Evolutionary conservation across 1,284 basidiomycete species (phyloP), one percentile per base, ranked within the genome.

Genomic region (Rhodotorula sp.): DNA sequence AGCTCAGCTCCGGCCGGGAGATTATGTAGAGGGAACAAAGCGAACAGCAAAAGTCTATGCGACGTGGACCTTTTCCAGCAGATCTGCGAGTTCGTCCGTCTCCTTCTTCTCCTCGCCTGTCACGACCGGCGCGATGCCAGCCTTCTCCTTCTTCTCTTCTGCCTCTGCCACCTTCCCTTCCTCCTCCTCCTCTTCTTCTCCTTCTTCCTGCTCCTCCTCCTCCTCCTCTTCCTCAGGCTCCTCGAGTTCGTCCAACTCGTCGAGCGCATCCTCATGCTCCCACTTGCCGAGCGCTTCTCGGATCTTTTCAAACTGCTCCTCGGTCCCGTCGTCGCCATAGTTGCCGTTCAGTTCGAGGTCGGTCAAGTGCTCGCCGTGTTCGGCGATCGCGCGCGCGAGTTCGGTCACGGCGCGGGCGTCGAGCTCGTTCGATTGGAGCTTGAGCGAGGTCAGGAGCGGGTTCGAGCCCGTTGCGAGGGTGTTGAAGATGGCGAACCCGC

Each of bases 381-480:
- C 83, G 5, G 85, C 83, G 71, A 97, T 87, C 4, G 87, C 88
- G 52, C 85, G 82, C 1, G 89, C 87, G 51, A 97, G 84, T 10
- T 91, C 80, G 59, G 86, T 84, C 68, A 93, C 88, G 18, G 91
- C 86, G 66, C 86, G 83, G 34, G 86, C 83, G 77, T 93, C 91
- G 62, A 97, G 86, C 80, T 97, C 93, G 80, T 93, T 92, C 80
- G 95, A 95, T 83, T 96, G 91, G 51, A 97, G 83, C 79, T 90
- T 89, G 65, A 97, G 84, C 18, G 85, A 86, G 78, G 89, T 86
- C 62, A 97, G 84, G 77, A 88, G 87, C 31, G 86, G 85, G 81
- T 91, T 93, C 58, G 87, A 87, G 7, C 93, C 92, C 31, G 75
- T 68, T 2, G 77, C 74, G 51, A 87, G 84, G 1, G 86, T 85